Evolutionary conservation across 2,329 filamentous ascomycete species (phyloP).

Genomic region (Colletotrichum sansevieriae): DNA sequence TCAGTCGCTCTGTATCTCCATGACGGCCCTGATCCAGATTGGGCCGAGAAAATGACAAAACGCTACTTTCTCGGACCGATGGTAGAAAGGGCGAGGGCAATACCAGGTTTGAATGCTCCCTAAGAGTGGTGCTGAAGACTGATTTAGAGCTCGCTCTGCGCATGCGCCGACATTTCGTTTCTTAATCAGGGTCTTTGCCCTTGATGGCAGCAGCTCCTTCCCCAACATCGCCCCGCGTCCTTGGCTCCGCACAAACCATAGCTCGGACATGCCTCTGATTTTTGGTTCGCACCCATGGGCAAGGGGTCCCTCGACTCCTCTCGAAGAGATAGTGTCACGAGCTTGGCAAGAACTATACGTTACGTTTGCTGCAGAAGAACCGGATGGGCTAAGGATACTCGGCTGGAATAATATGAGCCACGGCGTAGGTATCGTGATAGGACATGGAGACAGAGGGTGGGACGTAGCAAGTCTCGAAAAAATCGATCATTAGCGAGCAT

Average conservation of each 20-base stretch:
- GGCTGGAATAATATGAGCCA: slow-evolving; percentile 1
- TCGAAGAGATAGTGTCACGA: neutral
- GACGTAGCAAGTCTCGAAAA: neutral
- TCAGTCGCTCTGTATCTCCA: neutral
- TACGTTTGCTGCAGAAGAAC: neutral
- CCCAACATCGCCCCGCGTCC: slow-evolving; percentile 2
- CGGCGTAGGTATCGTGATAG: neutral
- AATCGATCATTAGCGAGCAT: neutral
- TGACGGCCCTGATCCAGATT: neutral
- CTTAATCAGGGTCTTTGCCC: slow-evolving; percentile 7
- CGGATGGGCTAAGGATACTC: neutral
- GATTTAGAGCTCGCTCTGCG: neutral
- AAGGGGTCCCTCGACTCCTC: neutral
- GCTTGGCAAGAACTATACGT: slow-evolving; percentile 15
- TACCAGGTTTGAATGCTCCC: fast-evolving
- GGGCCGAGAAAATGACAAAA: neutral
- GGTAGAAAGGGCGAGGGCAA: neutral
- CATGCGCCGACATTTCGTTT: neutral
- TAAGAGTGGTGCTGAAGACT: neutral
- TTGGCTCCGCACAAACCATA: neutral
- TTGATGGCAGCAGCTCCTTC: neutral
- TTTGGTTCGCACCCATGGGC: neutral
- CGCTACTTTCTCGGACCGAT: slow-evolving; percentile 1
- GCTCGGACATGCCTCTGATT: neutral
- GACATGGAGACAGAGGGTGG: neutral